These are phyloP conservation scores for Fragilaria crotonensis DNA, from an alignment of 108 stramenopile genomes.

Conservation along the genomic window DNA sequence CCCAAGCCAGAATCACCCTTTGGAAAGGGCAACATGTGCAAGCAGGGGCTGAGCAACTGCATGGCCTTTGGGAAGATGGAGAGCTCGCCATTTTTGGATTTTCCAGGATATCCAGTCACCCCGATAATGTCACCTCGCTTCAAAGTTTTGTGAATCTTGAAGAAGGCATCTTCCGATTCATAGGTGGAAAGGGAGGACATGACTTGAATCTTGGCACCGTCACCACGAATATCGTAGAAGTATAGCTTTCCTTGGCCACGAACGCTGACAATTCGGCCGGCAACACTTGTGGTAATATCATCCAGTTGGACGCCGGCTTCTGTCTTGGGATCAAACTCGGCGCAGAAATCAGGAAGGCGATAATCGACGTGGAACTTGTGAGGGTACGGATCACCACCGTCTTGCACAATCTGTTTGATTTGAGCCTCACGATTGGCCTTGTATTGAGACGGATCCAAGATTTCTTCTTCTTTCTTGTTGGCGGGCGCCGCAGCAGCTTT, in stretches of 20 bases:
- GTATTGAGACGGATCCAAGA: constrained; percentile 92
- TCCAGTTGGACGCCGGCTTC: constrained; percentile 65
- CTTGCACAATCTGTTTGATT: constrained; percentile 70
- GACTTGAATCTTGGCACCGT: constrained; percentile 93
- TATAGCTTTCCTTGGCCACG: constrained; percentile 95
- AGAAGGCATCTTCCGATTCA: constrained; percentile 86
- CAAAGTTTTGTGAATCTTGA: constrained; percentile 63
- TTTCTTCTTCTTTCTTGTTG: constrained; percentile 67
- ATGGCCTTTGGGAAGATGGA: constrained; percentile 89
- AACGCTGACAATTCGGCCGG: constrained; percentile 90
- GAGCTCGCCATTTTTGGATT: constrained; percentile 95
- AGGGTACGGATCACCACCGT: constrained; percentile 92
- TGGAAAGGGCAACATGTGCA: constrained; percentile 97
- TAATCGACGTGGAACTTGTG: constrained; percentile 96
- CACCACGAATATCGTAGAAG: constrained; percentile 95
- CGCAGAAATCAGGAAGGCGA: constrained; percentile 85
- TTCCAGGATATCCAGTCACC: constrained; percentile 86
- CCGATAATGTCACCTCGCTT: constrained; percentile 96
- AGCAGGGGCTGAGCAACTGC: constrained; percentile 89
- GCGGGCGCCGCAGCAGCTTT: constrained; percentile 35
- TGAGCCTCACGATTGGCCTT: constrained; percentile 84
- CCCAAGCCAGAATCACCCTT: constrained; percentile 63
- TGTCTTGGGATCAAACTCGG: constrained; percentile 64
- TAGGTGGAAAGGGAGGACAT: constrained; percentile 87
- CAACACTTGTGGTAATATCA: constrained; percentile 69